Evolutionary conservation across 331 rosid genomes (phyloP), one percentile per base, ranked within the genome.

Genomic region (Saraca asoca): DNA sequence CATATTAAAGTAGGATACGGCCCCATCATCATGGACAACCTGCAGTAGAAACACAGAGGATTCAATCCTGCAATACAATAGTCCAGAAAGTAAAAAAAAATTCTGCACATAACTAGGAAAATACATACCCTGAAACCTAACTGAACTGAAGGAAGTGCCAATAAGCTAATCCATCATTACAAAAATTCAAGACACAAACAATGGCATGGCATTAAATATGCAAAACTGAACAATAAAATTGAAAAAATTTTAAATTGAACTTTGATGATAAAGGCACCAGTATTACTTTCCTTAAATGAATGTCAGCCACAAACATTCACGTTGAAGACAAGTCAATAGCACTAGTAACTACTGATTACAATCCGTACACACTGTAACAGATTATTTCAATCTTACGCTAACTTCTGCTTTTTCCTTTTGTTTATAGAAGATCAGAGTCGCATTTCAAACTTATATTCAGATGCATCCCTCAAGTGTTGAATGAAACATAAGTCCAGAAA

Each of bases 1-100:
- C 44, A 61, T 16, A 58, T 71, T 49, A 42, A 66, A 43, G 31
- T 68, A 80, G 97, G 98, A 92, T 92, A 92, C 98, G 68, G 91
- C 90, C 45, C 98, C 98, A 75, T 89, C 98, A 64, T 92, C 95
- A 5, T 87, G 75, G 70, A 89, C 83, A 79, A 92, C 98, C 98
- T 92, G 91, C 91, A 83, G 54, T 53, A 78, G 64, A 75, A 65
- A 69, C 64, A 71, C 14, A 51, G 58, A 61, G 51, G 45, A 68
- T 37, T 68, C 58, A 79, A 55, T 64, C 78, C 41, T 20, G 56
- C 51, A 43, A 41, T 29, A 71, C 60, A 56, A 52, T 62, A 67
- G 31, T 7, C 49, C 35, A 62, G 33, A 46, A 52, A 66, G 19
- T 42, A 33, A 44, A 67, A 54, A 60, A 69, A 5, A 15, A 0